These are phyloP conservation scores for Potentilla sterilis DNA, from an alignment of 306 rosid genomes.

Conservation along the genomic window DNA sequence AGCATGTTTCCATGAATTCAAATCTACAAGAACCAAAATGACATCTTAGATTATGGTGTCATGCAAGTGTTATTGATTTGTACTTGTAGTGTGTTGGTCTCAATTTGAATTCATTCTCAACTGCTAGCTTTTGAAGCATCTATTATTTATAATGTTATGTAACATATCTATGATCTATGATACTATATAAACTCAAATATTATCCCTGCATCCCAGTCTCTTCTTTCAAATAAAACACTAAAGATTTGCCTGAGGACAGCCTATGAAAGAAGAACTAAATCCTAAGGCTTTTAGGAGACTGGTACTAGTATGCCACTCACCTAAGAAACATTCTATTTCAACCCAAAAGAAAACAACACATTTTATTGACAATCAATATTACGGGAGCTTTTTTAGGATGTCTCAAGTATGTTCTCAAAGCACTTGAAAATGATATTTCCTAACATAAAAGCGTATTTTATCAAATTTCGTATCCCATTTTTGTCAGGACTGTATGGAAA, in stretches of 20 bases:
- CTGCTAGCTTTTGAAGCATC: neutral
- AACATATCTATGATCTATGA: neutral
- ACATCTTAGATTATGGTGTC: neutral
- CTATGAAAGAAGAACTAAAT: neutral
- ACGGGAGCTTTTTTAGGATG: too few species aligned
- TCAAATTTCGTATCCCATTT: too few species aligned
- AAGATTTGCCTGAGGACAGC: neutral
- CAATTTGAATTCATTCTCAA: neutral
- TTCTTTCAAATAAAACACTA: neutral
- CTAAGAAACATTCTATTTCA: too few species aligned
- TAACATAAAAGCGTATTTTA: too few species aligned
- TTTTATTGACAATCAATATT: neutral
- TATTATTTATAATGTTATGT: neutral
- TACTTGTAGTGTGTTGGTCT: neutral
- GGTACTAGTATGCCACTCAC: neutral
- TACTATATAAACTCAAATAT: neutral
- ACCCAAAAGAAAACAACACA: too few species aligned
- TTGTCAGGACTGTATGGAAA: too few species aligned
- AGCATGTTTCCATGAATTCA: neutral
- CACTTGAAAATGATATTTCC: too few species aligned
- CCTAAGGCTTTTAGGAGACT: neutral
- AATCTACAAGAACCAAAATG: neutral
- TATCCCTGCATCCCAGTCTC: neutral
- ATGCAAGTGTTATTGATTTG: neutral
- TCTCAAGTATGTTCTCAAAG: too few species aligned